Evolutionary conservation across 106 monocot genomes (phyloP), one percentile per base, ranked within the genome.

Genomic region (Acorus calamus): DNA sequence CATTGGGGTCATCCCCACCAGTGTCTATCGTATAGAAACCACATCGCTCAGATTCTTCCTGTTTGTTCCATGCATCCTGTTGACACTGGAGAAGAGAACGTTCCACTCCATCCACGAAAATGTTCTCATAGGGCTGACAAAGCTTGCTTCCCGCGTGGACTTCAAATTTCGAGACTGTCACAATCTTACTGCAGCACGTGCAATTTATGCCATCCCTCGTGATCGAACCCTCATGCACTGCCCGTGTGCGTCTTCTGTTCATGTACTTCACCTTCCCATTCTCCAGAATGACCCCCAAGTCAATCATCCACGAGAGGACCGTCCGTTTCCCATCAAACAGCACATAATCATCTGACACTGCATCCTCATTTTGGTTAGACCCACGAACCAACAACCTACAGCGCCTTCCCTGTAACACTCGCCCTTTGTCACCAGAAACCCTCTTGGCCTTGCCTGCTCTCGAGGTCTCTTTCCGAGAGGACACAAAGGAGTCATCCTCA

Each of bases 91-190:
- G 63, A 14, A 96, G 77, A 41, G 87, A 80, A 9, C 63, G 7
- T 7, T 76, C 78, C 41, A 66, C 49, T 13, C 66, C 67, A 53
- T 82, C 75, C 28, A 96, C 64, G 59, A 64, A 76, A 61, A 90
- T 85, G 57, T 87, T 87, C 51, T 76, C 56, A 56, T 80, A 90
- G 11, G 90, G 77, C 49, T 78, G 80, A 7, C 62, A 14, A 76
- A 76, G 53, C 80, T 85, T 84, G 74, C 87, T 84, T 42, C 90
- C 94, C 65, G 90, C 76, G 87, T 96, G 94, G 68, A 82, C 57
- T 64, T 87, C 94, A 71, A 96, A 96, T 51, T 76, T 74, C 42
- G 75, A 73, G 45, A 85, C 65, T 4, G 76, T 66, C 8, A 96
- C 56, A 47, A 77, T 80, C 67, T 87, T 80, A 66, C 71, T 80